These are phyloP conservation scores for Ochetophila trinervis DNA, from an alignment of 306 rosid genomes.

Conservation along the genomic window DNA sequence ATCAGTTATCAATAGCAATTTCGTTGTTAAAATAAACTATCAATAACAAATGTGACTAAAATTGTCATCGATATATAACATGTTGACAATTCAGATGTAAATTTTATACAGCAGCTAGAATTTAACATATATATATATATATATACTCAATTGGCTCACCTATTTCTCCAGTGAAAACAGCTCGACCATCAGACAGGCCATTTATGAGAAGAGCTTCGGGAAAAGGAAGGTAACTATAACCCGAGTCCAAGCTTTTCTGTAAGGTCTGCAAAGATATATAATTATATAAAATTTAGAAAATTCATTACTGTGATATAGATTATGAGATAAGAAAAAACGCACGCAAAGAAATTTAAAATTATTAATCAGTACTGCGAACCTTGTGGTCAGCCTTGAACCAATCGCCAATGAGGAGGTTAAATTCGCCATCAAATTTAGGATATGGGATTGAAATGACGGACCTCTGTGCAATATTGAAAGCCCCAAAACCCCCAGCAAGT, in stretches of 20 bases:
- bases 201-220: conserved; percentile 77
- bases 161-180: conserved; percentile 40
- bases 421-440: conserved; percentile 47
- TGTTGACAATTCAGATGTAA: too few relatives aligned
- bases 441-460: conserved; percentile 67
- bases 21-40: too few relatives aligned
- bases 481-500: conserved; percentile 80
- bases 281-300: background rate
- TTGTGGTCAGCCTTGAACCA: conserved; percentile 63
- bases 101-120: too few relatives aligned
- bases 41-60: too few relatives aligned
- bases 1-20: too few relatives aligned
- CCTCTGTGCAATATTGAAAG: conserved; percentile 57
- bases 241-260: conserved; percentile 46
- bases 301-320: background rate
- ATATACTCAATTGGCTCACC: conserved; percentile 32
- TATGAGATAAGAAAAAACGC: too few relatives aligned
- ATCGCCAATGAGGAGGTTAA: conserved; percentile 67
- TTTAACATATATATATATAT: too few relatives aligned
- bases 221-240: conserved; percentile 45
- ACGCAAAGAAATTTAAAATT: too few relatives aligned
- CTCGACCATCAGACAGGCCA: conserved; percentile 27
- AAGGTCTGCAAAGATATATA: conserved; percentile 36
- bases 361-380: conserved; percentile 26
- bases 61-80: too few relatives aligned